Evolutionary conservation across 345 rosid genomes (phyloP).

Genomic region (Populus nigra): DNA sequence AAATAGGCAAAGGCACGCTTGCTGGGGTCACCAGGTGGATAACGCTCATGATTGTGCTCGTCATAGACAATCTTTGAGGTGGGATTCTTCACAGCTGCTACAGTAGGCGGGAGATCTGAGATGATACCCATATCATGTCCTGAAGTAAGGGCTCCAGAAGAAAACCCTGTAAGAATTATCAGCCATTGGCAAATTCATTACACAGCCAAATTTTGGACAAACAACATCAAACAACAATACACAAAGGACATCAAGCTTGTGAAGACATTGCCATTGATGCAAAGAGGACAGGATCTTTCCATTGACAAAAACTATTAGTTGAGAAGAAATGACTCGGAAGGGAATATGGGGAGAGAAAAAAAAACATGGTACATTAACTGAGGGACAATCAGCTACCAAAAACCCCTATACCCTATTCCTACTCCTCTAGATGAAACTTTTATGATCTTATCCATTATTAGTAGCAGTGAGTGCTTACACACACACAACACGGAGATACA

Average conservation of each 20-base stretch:
- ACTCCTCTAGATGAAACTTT: neutral
- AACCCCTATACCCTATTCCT: neutral
- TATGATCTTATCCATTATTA: neutral
- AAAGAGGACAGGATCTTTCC: neutral
- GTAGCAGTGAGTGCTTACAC: neutral
- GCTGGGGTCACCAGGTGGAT: constrained; percentile 91
- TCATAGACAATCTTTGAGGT: constrained; percentile 81
- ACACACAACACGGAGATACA: neutral
- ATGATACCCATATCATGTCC: constrained; percentile 42
- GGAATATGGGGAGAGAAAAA: neutral
- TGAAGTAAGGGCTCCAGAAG: constrained; percentile 44
- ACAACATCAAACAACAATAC: neutral
- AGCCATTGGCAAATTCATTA: constrained; percentile 11
- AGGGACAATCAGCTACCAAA: neutral
- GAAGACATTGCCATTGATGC: neutral
- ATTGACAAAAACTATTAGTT: neutral
- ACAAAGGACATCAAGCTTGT: neutral
- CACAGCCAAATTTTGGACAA: neutral
- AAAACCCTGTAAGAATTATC: constrained; percentile 42
- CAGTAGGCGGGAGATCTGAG: constrained; percentile 54
- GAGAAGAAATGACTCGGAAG: neutral
- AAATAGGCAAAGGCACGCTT: constrained; percentile 97
- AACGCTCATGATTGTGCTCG: constrained; percentile 79
- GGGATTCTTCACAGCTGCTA: constrained; percentile 73
- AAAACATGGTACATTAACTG: neutral